phyloP scores from a whole-genome alignment of 2,329 filamentous ascomycete genomes.

The Onygenales sp. region DNA sequence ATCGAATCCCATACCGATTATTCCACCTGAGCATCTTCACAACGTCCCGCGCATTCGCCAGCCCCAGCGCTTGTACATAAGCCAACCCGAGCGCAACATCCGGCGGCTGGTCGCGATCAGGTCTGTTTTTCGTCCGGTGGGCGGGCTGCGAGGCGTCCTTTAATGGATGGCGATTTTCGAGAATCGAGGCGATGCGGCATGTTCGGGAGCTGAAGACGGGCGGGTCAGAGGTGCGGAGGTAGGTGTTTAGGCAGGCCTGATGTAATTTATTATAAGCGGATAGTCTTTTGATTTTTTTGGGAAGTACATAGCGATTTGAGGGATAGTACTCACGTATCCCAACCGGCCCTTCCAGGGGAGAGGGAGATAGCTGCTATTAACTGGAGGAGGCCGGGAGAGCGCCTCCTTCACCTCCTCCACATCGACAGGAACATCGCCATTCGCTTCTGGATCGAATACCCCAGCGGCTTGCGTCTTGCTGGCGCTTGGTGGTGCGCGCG shows the following conservation, averaged over 20 bases:
- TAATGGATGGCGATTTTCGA: constrained; percentile 79
- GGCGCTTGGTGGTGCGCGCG: neutral
- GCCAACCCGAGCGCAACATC: constrained; percentile 59
- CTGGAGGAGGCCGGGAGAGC: constrained; percentile 57
- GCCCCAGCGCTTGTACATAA: constrained; percentile 65
- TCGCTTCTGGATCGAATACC: constrained; percentile 43
- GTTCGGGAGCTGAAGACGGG: constrained; percentile 86
- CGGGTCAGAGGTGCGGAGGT: constrained; percentile 69
- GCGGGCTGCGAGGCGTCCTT: constrained; percentile 65
- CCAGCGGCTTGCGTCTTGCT: constrained; percentile 3
- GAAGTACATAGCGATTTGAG: neutral
- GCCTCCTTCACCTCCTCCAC: constrained; percentile 51
- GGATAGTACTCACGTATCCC: constrained; percentile 60
- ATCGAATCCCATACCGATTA: constrained; percentile 80
- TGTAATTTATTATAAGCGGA: neutral
- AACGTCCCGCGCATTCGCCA: constrained; percentile 76
- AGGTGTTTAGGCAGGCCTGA: constrained; percentile 84
- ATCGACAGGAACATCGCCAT: constrained; percentile 42
- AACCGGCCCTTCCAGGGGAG: constrained; percentile 83
- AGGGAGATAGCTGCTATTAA: constrained; percentile 75
- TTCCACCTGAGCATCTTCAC: constrained; percentile 87
- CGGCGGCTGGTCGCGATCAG: constrained; percentile 61
- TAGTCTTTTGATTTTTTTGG: constrained; percentile 14
- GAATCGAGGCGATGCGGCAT: constrained; percentile 79
- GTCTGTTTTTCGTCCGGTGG: constrained; percentile 76